phyloP scores from a whole-genome alignment of 768 basidiomycete species.

The Lyophyllum shimeji region DNA sequence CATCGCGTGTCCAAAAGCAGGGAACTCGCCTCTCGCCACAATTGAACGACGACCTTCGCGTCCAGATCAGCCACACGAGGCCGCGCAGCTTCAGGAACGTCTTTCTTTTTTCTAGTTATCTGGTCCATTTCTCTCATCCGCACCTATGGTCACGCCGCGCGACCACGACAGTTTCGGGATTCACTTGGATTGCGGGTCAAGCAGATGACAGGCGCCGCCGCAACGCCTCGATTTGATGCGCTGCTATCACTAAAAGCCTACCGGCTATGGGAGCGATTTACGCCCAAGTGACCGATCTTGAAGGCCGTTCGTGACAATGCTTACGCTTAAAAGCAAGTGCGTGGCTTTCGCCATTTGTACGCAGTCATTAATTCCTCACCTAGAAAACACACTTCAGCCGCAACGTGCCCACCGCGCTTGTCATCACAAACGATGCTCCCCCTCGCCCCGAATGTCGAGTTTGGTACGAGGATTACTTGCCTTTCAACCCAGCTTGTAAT shows the following conservation, averaged over 20 bases:
- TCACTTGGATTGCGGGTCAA: neutral
- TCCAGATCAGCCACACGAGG: conserved; percentile 10
- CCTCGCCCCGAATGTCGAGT: too few species aligned
- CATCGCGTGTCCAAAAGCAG: neutral
- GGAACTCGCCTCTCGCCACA: neutral
- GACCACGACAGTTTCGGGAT: neutral
- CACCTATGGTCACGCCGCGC: neutral
- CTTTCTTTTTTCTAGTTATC: too few species aligned
- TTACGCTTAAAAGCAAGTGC: neutral
- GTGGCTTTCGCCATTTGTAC: conserved; percentile 12
- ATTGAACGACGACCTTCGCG: conserved; percentile 1
- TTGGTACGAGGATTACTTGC: neutral
- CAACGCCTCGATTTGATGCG: neutral
- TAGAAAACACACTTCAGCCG: conserved; percentile 6
- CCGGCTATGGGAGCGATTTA: neutral
- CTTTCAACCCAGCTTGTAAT: neutral
- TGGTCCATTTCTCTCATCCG: too few species aligned
- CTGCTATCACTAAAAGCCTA: neutral
- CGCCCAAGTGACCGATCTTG: neutral
- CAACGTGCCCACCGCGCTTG: neutral
- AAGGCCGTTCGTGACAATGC: neutral
- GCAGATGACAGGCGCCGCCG: neutral
- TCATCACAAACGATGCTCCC: neutral
- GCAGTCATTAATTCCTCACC: neutral
- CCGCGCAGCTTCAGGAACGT: neutral